These are phyloP conservation scores for Candida boleticola DNA, from an alignment of 805 yeast genomes.

Conservation along the genomic window DNA sequence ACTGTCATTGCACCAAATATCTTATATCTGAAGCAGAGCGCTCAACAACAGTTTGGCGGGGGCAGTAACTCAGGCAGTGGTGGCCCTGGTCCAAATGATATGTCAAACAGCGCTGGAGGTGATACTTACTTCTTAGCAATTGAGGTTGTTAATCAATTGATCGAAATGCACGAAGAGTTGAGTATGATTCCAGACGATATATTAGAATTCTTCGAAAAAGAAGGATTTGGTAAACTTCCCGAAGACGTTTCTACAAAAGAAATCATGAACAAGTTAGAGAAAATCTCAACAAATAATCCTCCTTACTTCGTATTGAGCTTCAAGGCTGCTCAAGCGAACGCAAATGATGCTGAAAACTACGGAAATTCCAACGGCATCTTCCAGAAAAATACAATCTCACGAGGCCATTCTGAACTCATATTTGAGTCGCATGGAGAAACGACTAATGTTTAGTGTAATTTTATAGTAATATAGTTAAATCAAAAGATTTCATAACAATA, in stretches of 20 bases:
- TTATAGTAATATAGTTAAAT: no score
- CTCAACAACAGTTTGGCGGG: constrained; percentile 10
- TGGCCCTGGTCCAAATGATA: constrained; percentile 6
- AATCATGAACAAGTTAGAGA: constrained; percentile 31
- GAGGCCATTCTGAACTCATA: constrained; percentile 27
- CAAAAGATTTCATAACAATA: no score
- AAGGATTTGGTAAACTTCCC: constrained; percentile 32
- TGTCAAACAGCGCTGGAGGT: constrained; percentile 37
- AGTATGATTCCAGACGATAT: constrained; percentile 73
- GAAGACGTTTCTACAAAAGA: constrained; percentile 33
- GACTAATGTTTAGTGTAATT: constrained; percentile 11
- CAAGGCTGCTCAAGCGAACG: neutral
- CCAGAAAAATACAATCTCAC: constrained; percentile 26
- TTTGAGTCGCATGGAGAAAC: constrained; percentile 32
- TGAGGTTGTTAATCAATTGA: constrained; percentile 82
- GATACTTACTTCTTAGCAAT: constrained; percentile 85
- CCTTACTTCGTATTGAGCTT: constrained; percentile 20
- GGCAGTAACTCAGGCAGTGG: constrained; percentile 10
- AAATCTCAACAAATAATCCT: constrained; percentile 29
- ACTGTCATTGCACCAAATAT: constrained; percentile 95
- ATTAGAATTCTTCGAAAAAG: constrained; percentile 45
- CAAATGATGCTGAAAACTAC: neutral
- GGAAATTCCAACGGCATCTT: constrained; percentile 10
- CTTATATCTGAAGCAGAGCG: constrained; percentile 54
- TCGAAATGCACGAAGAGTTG: constrained; percentile 76